Base-by-base conservation (phyloP, 1,284 basidiomycete species). In the Moesziomyces parantarcticus region DNA sequence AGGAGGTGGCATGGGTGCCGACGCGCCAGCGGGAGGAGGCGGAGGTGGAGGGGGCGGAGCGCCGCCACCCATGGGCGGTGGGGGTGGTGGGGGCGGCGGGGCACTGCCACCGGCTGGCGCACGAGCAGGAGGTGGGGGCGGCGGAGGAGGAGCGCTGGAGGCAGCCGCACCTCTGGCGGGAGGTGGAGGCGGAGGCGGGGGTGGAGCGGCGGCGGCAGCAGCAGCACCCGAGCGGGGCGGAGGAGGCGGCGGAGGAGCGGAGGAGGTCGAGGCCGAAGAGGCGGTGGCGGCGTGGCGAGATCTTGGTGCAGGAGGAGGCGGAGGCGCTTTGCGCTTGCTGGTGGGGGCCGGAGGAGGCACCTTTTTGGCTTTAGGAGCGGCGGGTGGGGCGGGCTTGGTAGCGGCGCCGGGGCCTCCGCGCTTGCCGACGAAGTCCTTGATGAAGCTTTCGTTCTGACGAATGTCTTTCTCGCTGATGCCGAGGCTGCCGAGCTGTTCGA, bases 371-470 rank as follows among this genome's bases (percentile, higher is more conserved):
- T 90, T 91, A 58, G 87, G 86, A 32, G 76, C 63, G 14, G 80
- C 50, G 43, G 86, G 86, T 14, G 84, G 75, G 7, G 80, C 58
- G 22, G 56, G 60, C 49, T 50, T 54, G 32, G 56, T 50, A 48
- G 56, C 58, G 43, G 75, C 50, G 26, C 56, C 59, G 8, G 61
- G 59, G 11, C 85, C 86, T 6, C 88, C 81, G 84, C 89, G 79
- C 51, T 91, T 85, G 29, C 89, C 87, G 21, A 94, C 89, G 81
- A 90, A 97, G 74, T 91, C 88, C 76, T 91, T 91, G 85, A 98
- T 96, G 83, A 94, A 97, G 66, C 92, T 90, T 87, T 92, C 90
- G 83, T 97, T 92, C 67, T 91, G 87, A 75, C 87, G 86, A 42
- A 93, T 89, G 42, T 91, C 85, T 36, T 75, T 74, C 53, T 84